Evolutionary conservation across 2,329 filamentous ascomycete genomes (phyloP).

Genomic region (Eutypella sp.): DNA sequence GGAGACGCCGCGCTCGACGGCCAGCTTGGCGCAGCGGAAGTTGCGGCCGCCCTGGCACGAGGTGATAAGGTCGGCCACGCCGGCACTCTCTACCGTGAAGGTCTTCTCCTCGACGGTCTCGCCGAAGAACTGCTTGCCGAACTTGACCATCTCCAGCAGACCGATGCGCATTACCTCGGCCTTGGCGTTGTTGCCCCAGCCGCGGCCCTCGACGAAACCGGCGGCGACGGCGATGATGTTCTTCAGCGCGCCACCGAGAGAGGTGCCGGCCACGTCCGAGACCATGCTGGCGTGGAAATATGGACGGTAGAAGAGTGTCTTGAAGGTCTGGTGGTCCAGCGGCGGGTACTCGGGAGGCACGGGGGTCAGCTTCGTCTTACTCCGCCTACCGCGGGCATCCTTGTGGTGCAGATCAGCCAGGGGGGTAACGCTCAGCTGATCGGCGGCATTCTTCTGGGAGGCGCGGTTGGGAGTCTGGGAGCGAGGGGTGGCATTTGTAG

Average conservation of each 20-base stretch:
- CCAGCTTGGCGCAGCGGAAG: slow-evolving; percentile 87
- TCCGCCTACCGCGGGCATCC: slow-evolving; percentile 62
- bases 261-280: slow-evolving; percentile 92
- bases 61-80: slow-evolving; percentile 93
- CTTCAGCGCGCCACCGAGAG: slow-evolving; percentile 89
- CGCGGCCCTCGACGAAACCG: slow-evolving; percentile 89
- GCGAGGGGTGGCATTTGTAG: slow-evolving; percentile 45
- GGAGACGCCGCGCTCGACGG: slow-evolving; percentile 70
- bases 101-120: slow-evolving; percentile 75
- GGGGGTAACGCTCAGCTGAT: slow-evolving; percentile 47
- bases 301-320: slow-evolving; percentile 84
- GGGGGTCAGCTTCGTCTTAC: slow-evolving; percentile 66
- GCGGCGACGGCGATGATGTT: slow-evolving; percentile 94
- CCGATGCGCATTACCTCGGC: slow-evolving; percentile 97
- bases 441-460: slow-evolving; percentile 41
- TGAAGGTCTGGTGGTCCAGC: slow-evolving; percentile 78
- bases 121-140: slow-evolving; percentile 89
- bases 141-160: slow-evolving; percentile 92
- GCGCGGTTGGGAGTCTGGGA: slow-evolving; percentile 43
- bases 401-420: slow-evolving; percentile 57
- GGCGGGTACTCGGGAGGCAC: slow-evolving; percentile 80
- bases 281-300: slow-evolving; percentile 98
- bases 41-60: slow-evolving; percentile 90
- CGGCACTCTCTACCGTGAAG: slow-evolving; percentile 95
- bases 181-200: slow-evolving; percentile 98